Evolutionary conservation across 352 stramenopile genomes (phyloP), one percentile per base, ranked within the genome.

Genomic region (Phytophthora citrophthora): DNA sequence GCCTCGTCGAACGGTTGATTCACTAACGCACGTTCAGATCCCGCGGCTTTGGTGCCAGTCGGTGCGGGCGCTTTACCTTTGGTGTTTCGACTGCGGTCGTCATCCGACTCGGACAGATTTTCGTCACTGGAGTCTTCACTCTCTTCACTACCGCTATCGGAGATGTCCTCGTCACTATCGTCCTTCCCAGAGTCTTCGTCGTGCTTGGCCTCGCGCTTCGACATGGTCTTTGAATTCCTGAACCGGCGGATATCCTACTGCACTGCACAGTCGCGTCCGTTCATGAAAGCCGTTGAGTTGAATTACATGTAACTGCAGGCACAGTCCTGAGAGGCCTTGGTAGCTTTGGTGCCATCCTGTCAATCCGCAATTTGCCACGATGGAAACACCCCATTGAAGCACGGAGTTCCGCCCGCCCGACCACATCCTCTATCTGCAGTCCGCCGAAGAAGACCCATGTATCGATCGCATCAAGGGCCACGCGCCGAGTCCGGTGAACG

Each of bases 1-100:
- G 86, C 80, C 55, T 95, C 89, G 47, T 97, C 88, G 40, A 95
- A 95, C 10, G 87, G 87, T 73, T 95, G 87, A 48, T 95, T 95
- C 56, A 71, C 69, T 8, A 94, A 63, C 26, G 61, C 70, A 4
- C 81, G 83, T 61, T 89, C 77, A 29, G 68, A 83, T 36, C 79
- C 68, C 26, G 40, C 59, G 3, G 53, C 41, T 32, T 70, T 62
- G 39, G 43, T 66, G 7, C 54, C 59, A 7, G 56, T 58, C 0
- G 29, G 13, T 3, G 23, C 29, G 29, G 29, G 12, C 29, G 29
- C 41, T 46, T 59, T 62, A 3, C 53, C 36, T 4, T 60, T 71
- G n/a, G 65, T 64, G 8, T 80, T 74, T 3, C 68, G 65, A 15
- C 77, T 77, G 3, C 70, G 61, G 15, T 86, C 81, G 20, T 78